These are phyloP conservation scores for Colletotrichum abscissum DNA, from an alignment of 2,329 filamentous ascomycete genomes.

Conservation along the genomic window DNA sequence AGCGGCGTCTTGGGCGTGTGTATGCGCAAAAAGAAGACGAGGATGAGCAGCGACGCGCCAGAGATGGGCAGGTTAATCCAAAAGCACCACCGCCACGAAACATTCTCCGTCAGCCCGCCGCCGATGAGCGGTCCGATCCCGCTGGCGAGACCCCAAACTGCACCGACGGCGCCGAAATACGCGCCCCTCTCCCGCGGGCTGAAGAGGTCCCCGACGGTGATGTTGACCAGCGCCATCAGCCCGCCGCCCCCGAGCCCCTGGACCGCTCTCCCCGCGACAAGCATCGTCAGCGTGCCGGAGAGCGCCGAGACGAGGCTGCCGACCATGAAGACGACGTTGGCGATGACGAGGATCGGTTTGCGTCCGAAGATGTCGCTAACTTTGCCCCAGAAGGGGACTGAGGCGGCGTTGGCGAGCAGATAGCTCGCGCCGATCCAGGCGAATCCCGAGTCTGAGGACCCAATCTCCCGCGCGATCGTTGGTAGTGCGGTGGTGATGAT, in stretches of 20 bases:
- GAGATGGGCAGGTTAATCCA: constrained; percentile 70
- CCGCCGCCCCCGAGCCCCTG: constrained; percentile 69
- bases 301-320: constrained; percentile 66
- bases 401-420: constrained; percentile 75
- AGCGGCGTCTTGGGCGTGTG: constrained; percentile 73
- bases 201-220: constrained; percentile 67
- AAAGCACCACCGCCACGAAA: constrained; percentile 78
- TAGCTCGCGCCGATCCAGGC: constrained; percentile 83
- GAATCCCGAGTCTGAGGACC: constrained; percentile 75
- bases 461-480: constrained; percentile 71
- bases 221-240: constrained; percentile 69
- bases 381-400: constrained; percentile 77
- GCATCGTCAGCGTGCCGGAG: constrained; percentile 40
- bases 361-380: constrained; percentile 69
- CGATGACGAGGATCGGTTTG: constrained; percentile 63
- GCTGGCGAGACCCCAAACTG: constrained; percentile 73
- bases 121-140: constrained; percentile 75
- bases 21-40: constrained; percentile 73
- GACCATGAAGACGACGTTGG: constrained; percentile 64
- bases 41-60: constrained; percentile 58
- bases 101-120: constrained; percentile 73
- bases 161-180: constrained; percentile 64
- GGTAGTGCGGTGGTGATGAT: constrained; percentile 76
- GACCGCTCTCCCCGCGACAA: constrained; percentile 43
- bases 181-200: constrained; percentile 61